These are phyloP conservation scores for Moesziomyces antarcticus DNA, from an alignment of 1,284 basidiomycete genomes.

Conservation along the genomic window DNA sequence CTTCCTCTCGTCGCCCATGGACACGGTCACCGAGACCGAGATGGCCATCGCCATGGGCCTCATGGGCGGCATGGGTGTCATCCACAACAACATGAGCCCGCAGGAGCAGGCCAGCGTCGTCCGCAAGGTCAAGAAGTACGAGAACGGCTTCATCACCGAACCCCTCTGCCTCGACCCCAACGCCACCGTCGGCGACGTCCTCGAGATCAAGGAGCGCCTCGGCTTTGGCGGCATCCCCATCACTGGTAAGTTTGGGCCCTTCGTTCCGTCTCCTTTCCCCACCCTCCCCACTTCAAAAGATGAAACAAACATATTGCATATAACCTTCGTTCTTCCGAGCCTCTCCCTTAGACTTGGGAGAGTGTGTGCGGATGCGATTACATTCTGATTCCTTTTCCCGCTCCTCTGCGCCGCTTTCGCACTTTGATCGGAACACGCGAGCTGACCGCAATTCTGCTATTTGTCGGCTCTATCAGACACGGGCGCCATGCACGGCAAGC, in stretches of 20 bases:
- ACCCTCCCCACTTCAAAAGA: slow-evolving; percentile 16
- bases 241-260: slow-evolving; percentile 77
- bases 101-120: slow-evolving; percentile 95
- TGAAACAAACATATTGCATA: slow-evolving; percentile 46
- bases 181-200: slow-evolving; percentile 85
- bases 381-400: slow-evolving; percentile 66
- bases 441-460: neutral
- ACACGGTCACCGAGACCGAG: slow-evolving; percentile 95
- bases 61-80: slow-evolving; percentile 95
- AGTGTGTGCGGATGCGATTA: slow-evolving; percentile 77
- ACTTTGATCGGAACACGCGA: neutral
- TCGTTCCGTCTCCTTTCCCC: neutral
- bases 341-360: slow-evolving; percentile 74
- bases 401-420: neutral
- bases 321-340: slow-evolving; percentile 90
- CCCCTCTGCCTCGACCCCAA: slow-evolving; percentile 81
- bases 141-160: slow-evolving; percentile 98
- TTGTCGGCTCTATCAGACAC: slow-evolving; percentile 74
- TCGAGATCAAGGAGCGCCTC: slow-evolving; percentile 89
- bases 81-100: slow-evolving; percentile 94
- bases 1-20: slow-evolving; percentile 98
- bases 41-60: slow-evolving; percentile 81
- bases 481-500: slow-evolving; percentile 85
- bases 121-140: slow-evolving; percentile 90
- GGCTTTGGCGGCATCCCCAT: slow-evolving; percentile 98